Base-by-base conservation (phyloP, 2,329 filamentous ascomycete species). In the Aspergillus vadensis region DNA sequence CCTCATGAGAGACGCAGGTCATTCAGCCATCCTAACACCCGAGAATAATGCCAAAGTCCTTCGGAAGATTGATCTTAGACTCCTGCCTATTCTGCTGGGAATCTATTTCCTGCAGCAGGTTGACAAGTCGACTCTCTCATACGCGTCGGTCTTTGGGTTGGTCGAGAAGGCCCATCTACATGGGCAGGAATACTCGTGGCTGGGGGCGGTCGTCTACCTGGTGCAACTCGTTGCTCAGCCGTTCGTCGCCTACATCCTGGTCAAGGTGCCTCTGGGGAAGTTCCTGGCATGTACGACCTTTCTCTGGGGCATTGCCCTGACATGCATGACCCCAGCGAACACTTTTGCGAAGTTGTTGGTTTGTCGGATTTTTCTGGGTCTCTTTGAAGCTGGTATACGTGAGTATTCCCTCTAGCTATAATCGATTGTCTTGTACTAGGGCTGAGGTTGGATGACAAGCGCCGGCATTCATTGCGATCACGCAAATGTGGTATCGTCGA, bases 41-140 rank as follows among this genome's bases (percentile, higher is more conserved):
- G 80, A 79, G 52, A 84, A 85, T 65, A 85, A 86, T 70, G 76
- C 76, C 54, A 76, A 79, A 43, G 79, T 85, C 5, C 72, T 85
- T 41, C 77, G 78, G 27, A 79, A 77, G 63, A 85, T 85, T 58
- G 83, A 85, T 66, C 68, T 81, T 23, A 71, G 77, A 54, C 77
- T 86, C 21, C 72, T 85, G 12, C 82, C 83, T 0, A 79, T 85
- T 57, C 82, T 89, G 59, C 76, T 88, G 10, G 79, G 80, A 6
- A 84, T 87, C 19, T 89, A 88, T 72, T 88, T 86, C 67, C 79
- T 88, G 0, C 86, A 89, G 64, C 82, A 82, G 10, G 77, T 88
- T 5, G 86, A 88, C 75, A 89, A 89, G 71, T 82, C 85, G 0
- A 86, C 85, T 0, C 77, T 88, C 2, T 79, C 75, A 2, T 89